phyloP scores from a whole-genome alignment of 1,284 basidiomycete species.

The Athelia sp. region DNA sequence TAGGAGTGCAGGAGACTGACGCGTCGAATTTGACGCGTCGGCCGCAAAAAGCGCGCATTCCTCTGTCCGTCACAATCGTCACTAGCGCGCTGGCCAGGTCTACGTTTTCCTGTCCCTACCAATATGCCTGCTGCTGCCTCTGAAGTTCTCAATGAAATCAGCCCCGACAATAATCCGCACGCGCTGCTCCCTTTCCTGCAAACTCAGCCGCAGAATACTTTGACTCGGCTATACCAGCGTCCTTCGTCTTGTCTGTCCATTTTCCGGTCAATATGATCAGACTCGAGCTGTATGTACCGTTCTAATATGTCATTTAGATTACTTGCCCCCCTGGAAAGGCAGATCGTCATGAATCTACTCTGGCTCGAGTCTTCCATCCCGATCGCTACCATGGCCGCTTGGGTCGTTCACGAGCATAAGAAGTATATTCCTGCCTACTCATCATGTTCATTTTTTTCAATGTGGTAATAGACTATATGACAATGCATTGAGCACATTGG shows the following conservation, averaged over 20 bases:
- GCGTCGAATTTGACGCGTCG: neutral
- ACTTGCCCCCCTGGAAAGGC: slow-evolving; percentile 81
- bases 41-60: neutral
- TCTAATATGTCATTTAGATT: slow-evolving; percentile 45
- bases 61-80: neutral
- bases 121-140: slow-evolving; percentile 11
- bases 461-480: slow-evolving; percentile 61
- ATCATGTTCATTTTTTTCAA: slow-evolving; percentile 11
- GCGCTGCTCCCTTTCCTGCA: slow-evolving; percentile 80
- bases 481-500: slow-evolving; percentile 60
- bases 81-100: neutral
- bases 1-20: slow-evolving; percentile 20
- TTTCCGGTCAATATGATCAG: slow-evolving; percentile 60
- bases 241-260: slow-evolving; percentile 94
- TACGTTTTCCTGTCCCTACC: neutral
- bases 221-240: slow-evolving; percentile 81
- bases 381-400: slow-evolving; percentile 70
- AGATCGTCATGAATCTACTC: slow-evolving; percentile 87
- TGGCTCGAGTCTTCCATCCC: slow-evolving; percentile 85
- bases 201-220: slow-evolving; percentile 78
- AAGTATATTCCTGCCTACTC: slow-evolving; percentile 40
- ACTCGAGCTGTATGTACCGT: slow-evolving; percentile 10
- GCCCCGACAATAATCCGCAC: slow-evolving; percentile 37
- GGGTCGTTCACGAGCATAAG: slow-evolving; percentile 74
- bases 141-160: slow-evolving; percentile 2